These are phyloP conservation scores for Boletus sp. DNA, from an alignment of 1,284 basidiomycete species.

Conservation along the genomic window DNA sequence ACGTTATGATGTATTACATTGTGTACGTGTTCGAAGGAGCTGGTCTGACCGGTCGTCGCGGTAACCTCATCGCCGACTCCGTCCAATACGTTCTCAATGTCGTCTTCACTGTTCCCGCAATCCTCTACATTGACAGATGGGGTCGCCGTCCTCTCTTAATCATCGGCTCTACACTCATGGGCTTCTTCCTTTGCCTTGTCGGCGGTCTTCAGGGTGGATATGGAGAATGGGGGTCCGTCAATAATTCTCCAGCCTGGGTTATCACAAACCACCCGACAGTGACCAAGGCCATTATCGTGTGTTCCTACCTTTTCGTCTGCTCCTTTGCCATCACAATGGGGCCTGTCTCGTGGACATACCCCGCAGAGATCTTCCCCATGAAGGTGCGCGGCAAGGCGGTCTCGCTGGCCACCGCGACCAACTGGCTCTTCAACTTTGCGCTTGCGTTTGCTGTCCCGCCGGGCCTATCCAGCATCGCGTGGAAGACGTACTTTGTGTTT, in stretches of 20 bases:
- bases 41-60: constrained; percentile 65
- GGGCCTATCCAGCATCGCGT: constrained; percentile 47
- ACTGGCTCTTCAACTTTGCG: constrained; percentile 74
- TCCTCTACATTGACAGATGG: constrained; percentile 75
- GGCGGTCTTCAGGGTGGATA: constrained; percentile 68
- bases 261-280: constrained; percentile 51
- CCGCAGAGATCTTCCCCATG: constrained; percentile 65
- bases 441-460: constrained; percentile 65
- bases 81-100: constrained; percentile 80
- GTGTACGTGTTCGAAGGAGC: constrained; percentile 75
- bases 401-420: constrained; percentile 54
- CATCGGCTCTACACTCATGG: constrained; percentile 63
- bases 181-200: constrained; percentile 72
- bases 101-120: constrained; percentile 65
- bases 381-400: constrained; percentile 73
- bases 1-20: constrained; percentile 80
- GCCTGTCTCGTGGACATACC: constrained; percentile 68
- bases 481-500: constrained; percentile 73
- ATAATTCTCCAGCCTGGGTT: constrained; percentile 49
- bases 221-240: constrained; percentile 51
- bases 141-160: constrained; percentile 76
- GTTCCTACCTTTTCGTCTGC: constrained; percentile 73
- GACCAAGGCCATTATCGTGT: constrained; percentile 70
- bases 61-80: constrained; percentile 71
- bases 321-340: constrained; percentile 75